Evolutionary conservation across 805 yeast genomes (phyloP).

Genomic region (Kuraishia molischiana): DNA sequence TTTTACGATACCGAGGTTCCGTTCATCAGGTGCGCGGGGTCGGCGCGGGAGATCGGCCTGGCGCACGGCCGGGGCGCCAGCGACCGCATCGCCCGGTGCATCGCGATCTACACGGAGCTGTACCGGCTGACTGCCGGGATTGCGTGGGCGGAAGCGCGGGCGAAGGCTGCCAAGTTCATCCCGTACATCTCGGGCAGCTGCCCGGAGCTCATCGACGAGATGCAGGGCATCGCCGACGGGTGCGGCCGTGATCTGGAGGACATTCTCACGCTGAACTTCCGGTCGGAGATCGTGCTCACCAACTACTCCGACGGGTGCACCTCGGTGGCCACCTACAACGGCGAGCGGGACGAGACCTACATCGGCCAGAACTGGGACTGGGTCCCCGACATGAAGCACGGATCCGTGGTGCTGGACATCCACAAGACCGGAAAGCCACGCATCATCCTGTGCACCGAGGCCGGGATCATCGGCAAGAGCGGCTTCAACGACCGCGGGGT

Average conservation of each 20-base stretch:
- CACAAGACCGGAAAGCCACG: conserved; percentile 13
- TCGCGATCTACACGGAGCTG: conserved; percentile 18
- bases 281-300: conserved; percentile 27
- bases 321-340: conserved; percentile 16
- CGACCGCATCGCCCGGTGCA: conserved; percentile 16
- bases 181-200: conserved; percentile 15
- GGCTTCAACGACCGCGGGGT: conserved; percentile 23
- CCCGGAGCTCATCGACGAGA: conserved; percentile 23
- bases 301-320: conserved; percentile 30
- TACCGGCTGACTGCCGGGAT: conserved; percentile 15
- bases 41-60: conserved; percentile 20
- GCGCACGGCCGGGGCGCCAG: conserved; percentile 24
- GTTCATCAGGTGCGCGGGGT: conserved; percentile 12
- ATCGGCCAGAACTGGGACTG: conserved; percentile 34
- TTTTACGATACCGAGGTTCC: conserved; percentile 16
- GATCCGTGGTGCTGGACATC: conserved; percentile 17
- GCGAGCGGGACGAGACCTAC: conserved; percentile 11
- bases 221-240: conserved; percentile 28
- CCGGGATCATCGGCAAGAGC: conserved; percentile 24
- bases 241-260: conserved; percentile 20
- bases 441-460: conserved; percentile 21
- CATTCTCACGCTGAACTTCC: conserved; percentile 25
- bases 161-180: conserved; percentile 16
- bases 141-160: conserved; percentile 20
- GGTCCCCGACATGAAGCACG: conserved; percentile 17